Conservation (phyloP, 2,329 filamentous ascomycete species). For the Phialophora chinensis region DNA sequence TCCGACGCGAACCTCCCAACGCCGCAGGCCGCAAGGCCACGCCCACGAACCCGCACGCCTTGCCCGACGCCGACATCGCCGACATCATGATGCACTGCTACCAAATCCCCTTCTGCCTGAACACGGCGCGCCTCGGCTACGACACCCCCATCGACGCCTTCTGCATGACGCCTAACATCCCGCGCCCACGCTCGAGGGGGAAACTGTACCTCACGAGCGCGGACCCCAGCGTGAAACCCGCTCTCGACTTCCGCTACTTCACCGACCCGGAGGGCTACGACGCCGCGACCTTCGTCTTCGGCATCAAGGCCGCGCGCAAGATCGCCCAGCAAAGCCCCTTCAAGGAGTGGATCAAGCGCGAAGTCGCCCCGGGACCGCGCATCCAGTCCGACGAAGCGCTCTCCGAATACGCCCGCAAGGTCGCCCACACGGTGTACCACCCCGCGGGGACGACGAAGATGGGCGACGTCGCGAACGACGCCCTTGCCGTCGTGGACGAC, state of each 20-base stretch:
- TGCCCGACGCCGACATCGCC: conserved; percentile 73
- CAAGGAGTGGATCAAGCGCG: conserved; percentile 80
- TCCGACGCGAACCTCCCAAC: conserved; percentile 75
- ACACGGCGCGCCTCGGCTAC: conserved; percentile 81
- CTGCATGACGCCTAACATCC: conserved; percentile 93
- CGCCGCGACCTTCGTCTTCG: conserved; percentile 77
- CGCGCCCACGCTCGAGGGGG: conserved; percentile 77
- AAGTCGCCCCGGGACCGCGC: conserved; percentile 77
- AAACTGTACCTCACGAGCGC: conserved; percentile 76
- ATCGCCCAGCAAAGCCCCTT: conserved; percentile 78
- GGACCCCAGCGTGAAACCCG: conserved; percentile 78
- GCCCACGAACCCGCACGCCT: conserved; percentile 51
- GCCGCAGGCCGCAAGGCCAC: conserved; percentile 61
- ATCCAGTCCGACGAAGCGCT: conserved; percentile 79
- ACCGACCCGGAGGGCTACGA: conserved; percentile 86
- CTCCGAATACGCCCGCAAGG: conserved; percentile 78
- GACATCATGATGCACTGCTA: conserved; percentile 98
- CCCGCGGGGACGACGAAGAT: conserved; percentile 90
- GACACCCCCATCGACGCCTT: conserved; percentile 75
- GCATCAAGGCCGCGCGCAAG: conserved; percentile 76
- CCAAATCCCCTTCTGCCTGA: conserved; percentile 89
- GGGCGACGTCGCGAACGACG: conserved; percentile 73
- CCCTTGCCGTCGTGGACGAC: conserved; percentile 78
- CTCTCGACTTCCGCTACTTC: conserved; percentile 88
- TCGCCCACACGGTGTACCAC: conserved; percentile 88